Conservation (phyloP, 495 filamentous ascomycete species). For the Penicillium cataractarum region DNA sequence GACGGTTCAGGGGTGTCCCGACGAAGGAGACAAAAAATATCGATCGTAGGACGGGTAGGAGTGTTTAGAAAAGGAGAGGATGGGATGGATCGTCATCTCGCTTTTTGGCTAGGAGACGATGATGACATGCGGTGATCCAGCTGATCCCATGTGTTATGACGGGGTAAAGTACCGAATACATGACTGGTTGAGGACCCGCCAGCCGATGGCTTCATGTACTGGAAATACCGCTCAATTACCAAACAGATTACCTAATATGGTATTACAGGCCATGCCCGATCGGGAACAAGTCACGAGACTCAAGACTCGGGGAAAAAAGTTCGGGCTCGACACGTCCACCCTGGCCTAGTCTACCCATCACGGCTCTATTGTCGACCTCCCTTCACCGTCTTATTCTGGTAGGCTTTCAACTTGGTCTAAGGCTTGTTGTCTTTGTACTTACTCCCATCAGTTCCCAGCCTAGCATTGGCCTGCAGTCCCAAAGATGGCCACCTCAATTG, state of each 20-base stretch:
- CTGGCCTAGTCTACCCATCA: slow-evolving; percentile 8
- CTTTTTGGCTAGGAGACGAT: slow-evolving; percentile 18
- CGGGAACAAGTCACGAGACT: slow-evolving; percentile 30
- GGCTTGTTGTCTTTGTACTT: not conserved
- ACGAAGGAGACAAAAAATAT: not conserved
- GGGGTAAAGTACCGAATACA: slow-evolving; percentile 21
- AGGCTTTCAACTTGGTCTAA: not conserved
- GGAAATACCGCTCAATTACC: not conserved
- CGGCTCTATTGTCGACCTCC: slow-evolving; percentile 1
- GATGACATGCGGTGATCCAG: slow-evolving; percentile 31
- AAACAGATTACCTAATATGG: not conserved
- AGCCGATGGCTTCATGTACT: not conserved
- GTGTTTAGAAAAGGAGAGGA: not conserved
- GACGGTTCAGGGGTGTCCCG: not conserved
- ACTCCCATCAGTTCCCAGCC: not conserved
- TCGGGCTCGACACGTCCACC: slow-evolving; percentile 26
- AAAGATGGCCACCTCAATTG: slow-evolving; percentile 38
- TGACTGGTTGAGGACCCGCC: not conserved
- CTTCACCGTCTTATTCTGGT: slow-evolving; percentile 2
- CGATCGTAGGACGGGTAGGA: not conserved
- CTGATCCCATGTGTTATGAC: slow-evolving; percentile 22
- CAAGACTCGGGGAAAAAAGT: slow-evolving; percentile 33
- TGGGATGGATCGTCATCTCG: slow-evolving; percentile 16
- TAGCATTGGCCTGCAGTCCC: slow-evolving; percentile 13
- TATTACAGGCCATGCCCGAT: slow-evolving; percentile 14